A percentile compares a stretch with the other conserved stretches of the same genome.
These are phyloP conservation scores for Colletotrichum chlorophyti DNA, from an alignment of 2,329 filamentous ascomycete genomes.

Conservation along the genomic window DNA sequence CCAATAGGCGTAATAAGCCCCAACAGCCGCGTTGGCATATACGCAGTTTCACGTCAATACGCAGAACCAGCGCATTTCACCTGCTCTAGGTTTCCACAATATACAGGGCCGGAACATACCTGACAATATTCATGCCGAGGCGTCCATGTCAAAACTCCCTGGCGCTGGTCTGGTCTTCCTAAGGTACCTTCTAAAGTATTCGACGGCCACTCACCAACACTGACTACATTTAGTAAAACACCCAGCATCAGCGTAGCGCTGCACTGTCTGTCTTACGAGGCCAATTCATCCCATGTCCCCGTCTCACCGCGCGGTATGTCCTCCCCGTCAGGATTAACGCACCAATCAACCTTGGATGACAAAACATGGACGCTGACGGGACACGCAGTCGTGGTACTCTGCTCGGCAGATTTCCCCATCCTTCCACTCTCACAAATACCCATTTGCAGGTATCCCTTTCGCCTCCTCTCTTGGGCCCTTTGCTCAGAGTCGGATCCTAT, in stretches of 20 bases:
- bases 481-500: constrained; percentile 5
- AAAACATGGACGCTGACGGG: constrained; percentile 12
- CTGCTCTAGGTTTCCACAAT: too few relatives aligned
- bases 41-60: too few relatives aligned
- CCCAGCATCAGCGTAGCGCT: not conserved
- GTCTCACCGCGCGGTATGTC: too few relatives aligned
- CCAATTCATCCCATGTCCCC: constrained; percentile 19
- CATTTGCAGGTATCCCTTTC: not conserved
- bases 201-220: too few relatives aligned
- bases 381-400: not conserved
- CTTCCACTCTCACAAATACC: not conserved
- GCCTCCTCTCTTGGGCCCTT: constrained; percentile 10
- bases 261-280: not conserved
- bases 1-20: constrained; percentile 5
- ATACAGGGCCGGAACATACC: too few relatives aligned
- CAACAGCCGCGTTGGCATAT: not conserved
- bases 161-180: too few relatives aligned
- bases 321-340: too few relatives aligned
- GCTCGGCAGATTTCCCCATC: too few relatives aligned
- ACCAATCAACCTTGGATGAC: not conserved
- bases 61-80: too few relatives aligned
- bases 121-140: too few relatives aligned
- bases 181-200: too few relatives aligned
- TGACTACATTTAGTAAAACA: constrained; percentile 7
- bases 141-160: too few relatives aligned